Conservation (phyloP, 2,329 filamentous ascomycete species). For the Epichloe gansuensis region DNA sequence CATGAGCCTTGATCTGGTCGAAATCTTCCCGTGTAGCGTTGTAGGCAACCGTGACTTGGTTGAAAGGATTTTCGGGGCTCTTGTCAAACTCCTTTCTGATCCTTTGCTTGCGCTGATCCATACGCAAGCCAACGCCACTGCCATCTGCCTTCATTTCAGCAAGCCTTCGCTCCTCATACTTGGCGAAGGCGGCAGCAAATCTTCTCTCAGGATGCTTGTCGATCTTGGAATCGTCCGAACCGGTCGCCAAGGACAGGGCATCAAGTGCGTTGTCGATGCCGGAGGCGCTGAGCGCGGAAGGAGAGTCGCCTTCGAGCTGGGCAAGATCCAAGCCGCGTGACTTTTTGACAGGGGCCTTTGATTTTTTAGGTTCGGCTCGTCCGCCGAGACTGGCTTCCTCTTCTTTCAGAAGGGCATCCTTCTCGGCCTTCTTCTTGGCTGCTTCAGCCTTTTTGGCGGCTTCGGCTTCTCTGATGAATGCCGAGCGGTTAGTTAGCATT, state of each 20-base stretch:
- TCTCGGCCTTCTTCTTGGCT: conserved; percentile 86
- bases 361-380: conserved; percentile 50
- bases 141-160: conserved; percentile 78
- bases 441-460: conserved; percentile 64
- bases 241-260: conserved; percentile 54
- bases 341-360: conserved; percentile 56
- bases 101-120: conserved; percentile 73
- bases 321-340: conserved; percentile 60
- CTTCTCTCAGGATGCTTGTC: conserved; percentile 82
- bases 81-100: conserved; percentile 91
- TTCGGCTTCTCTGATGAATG: conserved; percentile 21
- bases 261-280: conserved; percentile 93
- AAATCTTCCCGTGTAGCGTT: conserved; percentile 72
- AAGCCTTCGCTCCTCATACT: conserved; percentile 69
- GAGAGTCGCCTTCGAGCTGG: conserved; percentile 54
- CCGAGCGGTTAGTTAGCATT: conserved; percentile 3
- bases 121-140: conserved; percentile 54
- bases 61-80: conserved; percentile 89
- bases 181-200: conserved; percentile 73
- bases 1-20: conserved; percentile 46
- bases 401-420: conserved; percentile 66
- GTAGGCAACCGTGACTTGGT: conserved; percentile 64
- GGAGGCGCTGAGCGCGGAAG: conserved; percentile 58
- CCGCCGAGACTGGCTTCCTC: conserved; percentile 59
- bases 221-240: conserved; percentile 51